Percentiles rank a stretch among this genome's conserved stretches.
Conservation (phyloP, 2,329 filamentous ascomycete species). For the Westerdykella ornata region DNA sequence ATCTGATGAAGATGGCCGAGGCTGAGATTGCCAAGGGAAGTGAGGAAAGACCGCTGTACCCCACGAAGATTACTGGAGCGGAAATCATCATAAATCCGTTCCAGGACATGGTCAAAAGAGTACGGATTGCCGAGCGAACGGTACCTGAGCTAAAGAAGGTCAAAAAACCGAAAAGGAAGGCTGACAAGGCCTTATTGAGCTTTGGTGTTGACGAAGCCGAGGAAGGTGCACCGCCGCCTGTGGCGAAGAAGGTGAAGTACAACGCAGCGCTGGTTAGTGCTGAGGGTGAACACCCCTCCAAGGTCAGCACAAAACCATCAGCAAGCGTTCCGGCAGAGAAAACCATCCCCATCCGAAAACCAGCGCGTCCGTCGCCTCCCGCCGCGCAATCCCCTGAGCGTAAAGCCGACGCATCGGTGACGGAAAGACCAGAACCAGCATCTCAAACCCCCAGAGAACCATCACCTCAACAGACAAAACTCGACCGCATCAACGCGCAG, state of each 20-base stretch:
- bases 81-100: conserved; percentile 80
- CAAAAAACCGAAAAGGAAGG: conserved; percentile 60
- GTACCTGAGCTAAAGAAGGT: conserved; percentile 40
- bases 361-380: conserved; percentile 17
- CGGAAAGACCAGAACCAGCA: conserved; percentile 2
- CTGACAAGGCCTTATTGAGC: conserved; percentile 68
- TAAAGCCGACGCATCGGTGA: conserved; percentile 9
- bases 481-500: conserved; percentile 70
- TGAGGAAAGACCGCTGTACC: conserved; percentile 77
- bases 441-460: conserved; percentile 33
- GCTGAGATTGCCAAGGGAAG: conserved; percentile 69
- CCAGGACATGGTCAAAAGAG: conserved; percentile 68
- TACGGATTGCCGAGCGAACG: conserved; percentile 49
- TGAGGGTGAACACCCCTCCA: conserved; percentile 36
- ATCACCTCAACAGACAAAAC: conserved; percentile 37
- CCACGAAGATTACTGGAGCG: conserved; percentile 66
- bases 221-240: conserved; percentile 50
- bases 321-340: conserved; percentile 16
- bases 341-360: conserved; percentile 31
- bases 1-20: conserved; percentile 88
- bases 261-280: conserved; percentile 64
- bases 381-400: conserved; percentile 11
- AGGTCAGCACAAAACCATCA: conserved; percentile 24
- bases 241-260: conserved; percentile 70
- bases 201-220: conserved; percentile 62